Conservation (phyloP, 306 rosid species). For the Cotoneaster glaucophyllus region DNA sequence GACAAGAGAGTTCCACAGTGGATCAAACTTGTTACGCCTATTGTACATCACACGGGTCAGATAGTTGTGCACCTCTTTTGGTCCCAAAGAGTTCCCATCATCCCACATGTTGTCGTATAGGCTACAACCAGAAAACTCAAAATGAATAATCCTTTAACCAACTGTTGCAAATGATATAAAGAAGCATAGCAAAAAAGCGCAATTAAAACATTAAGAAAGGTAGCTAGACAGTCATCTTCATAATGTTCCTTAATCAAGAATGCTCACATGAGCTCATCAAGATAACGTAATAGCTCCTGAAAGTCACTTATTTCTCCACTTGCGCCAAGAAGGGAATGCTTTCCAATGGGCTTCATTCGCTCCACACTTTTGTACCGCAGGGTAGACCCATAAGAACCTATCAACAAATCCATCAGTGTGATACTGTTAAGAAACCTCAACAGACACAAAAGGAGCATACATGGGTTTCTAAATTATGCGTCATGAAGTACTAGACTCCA, state of each 20-base stretch:
- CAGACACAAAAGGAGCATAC: background rate
- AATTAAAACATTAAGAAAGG: background rate
- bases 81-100: slow-evolving; percentile 64
- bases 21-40: slow-evolving; percentile 57
- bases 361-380: slow-evolving; percentile 88
- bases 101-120: slow-evolving; percentile 82
- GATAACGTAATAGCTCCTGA: slow-evolving; percentile 70
- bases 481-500: background rate
- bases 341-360: slow-evolving; percentile 78
- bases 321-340: slow-evolving; percentile 87
- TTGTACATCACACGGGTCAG: slow-evolving; percentile 57
- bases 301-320: slow-evolving; percentile 97
- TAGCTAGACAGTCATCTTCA: background rate
- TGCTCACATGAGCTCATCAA: slow-evolving; percentile 81
- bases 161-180: background rate
- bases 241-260: background rate
- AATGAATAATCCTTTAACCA: slow-evolving; percentile 2
- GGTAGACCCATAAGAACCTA: slow-evolving; percentile 94
- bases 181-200: background rate
- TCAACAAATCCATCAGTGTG: slow-evolving; percentile 8
- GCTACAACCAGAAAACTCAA: slow-evolving; percentile 34
- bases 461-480: background rate
- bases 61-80: slow-evolving; percentile 60
- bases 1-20: slow-evolving; percentile 56
- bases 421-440: background rate